Evolutionary conservation across 306 rosid genomes (phyloP).

Genomic region (Prinsepia uniflora): DNA sequence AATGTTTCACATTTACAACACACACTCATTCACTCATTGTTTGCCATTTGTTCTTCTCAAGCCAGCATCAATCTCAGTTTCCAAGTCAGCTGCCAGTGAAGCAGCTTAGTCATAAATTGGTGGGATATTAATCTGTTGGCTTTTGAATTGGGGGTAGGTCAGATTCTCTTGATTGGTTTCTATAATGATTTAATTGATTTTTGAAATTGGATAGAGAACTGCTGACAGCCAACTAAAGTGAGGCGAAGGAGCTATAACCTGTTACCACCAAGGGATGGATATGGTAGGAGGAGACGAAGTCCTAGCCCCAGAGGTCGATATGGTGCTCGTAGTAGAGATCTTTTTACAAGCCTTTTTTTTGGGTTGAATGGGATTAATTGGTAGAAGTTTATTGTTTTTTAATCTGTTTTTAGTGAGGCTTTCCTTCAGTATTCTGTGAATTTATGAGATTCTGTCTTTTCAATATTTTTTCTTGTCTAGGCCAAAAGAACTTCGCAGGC

Average conservation of each 20-base stretch:
- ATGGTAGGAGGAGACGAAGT: conserved; percentile 80
- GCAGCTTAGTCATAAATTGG: no score
- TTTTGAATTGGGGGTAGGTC: not conserved
- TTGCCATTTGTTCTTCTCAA: no score
- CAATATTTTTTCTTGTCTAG: conserved; percentile 38
- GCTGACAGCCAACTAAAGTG: conserved; percentile 25
- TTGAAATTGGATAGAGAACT: conserved; percentile 6
- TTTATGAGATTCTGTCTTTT: not conserved
- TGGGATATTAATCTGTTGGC: not conserved
- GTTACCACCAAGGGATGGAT: conserved; percentile 84
- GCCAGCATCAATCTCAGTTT: no score
- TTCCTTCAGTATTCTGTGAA: not conserved
- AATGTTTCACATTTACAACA: no score
- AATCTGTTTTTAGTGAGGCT: no score
- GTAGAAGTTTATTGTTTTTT: no score
- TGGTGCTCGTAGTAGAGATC: conserved; percentile 73
- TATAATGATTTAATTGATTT: not conserved
- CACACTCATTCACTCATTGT: no score
- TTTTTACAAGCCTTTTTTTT: conserved; percentile 54
- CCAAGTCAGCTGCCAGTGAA: no score
- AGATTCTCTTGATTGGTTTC: not conserved
- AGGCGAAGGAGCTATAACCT: conserved; percentile 93
- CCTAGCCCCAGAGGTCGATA: conserved; percentile 92
- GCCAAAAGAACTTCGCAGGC: conserved; percentile 91
- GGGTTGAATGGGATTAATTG: not conserved